A percentile compares a stretch with the other conserved stretches of the same genome.
Evolutionary conservation across 805 yeast genomes (phyloP).

Genomic region (Kazachstania africana): DNA sequence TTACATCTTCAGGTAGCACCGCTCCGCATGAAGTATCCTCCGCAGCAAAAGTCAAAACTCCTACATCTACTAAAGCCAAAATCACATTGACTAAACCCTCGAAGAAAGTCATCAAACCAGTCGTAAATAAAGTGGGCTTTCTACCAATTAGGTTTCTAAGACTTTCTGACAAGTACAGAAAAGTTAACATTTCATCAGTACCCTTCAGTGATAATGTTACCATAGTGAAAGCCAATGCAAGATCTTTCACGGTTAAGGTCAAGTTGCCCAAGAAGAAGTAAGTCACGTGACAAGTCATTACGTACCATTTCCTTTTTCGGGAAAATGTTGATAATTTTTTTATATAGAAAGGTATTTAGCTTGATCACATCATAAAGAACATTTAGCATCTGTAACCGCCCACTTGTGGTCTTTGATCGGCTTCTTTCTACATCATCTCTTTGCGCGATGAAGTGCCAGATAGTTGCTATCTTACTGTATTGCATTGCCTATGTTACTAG

Average conservation of each 20-base stretch:
- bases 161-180: slow-evolving; percentile 27
- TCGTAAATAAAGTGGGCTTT: slow-evolving; percentile 17
- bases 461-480: too few species aligned
- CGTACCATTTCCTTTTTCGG: too few species aligned
- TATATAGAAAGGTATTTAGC: too few species aligned
- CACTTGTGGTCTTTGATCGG: too few species aligned
- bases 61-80: slow-evolving; percentile 8
- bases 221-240: slow-evolving; percentile 18
- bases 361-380: too few species aligned
- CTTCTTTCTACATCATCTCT: too few species aligned
- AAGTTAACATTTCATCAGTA: slow-evolving; percentile 30
- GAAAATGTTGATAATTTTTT: too few species aligned
- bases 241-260: slow-evolving; percentile 21
- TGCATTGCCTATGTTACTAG: too few species aligned
- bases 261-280: slow-evolving; percentile 3
- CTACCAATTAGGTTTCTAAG: slow-evolving; percentile 33
- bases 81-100: slow-evolving; percentile 5
- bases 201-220: slow-evolving; percentile 28
- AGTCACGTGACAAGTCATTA: not conserved
- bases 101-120: slow-evolving; percentile 9
- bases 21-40: not conserved
- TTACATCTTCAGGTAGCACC: not conserved
- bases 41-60: not conserved
- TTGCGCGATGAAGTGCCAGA: too few species aligned
- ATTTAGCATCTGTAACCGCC: too few species aligned